phyloP scores from a whole-genome alignment of 306 rosid species.

The Prunus persica region Prunus_persica_NCBIv2 NC_034016.1:17617001-17617500 shows the following conservation, averaged over 20 bases:
- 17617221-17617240: constrained; percentile 39
- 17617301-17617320: constrained; percentile 35
- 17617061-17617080: constrained; percentile 44
- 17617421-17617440: constrained; percentile 35
- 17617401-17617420: constrained; percentile 50
- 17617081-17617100: constrained; percentile 38
- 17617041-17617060: constrained; percentile 31
- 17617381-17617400: constrained; percentile 45
- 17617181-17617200: constrained; percentile 31
- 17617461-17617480: not conserved
- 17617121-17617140: constrained; percentile 42
- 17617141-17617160: constrained; percentile 3
- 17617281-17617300: constrained; percentile 36
- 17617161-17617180: constrained; percentile 38
- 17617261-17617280: constrained; percentile 36
- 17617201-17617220: constrained; percentile 38
- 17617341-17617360: constrained; percentile 38
- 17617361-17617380: constrained; percentile 46
- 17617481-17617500: not conserved
- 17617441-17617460: constrained; percentile 31
- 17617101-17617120: constrained; percentile 27
- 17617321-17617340: constrained; percentile 41
- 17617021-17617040: constrained; percentile 36
- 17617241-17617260: constrained; percentile 31
- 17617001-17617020: constrained; percentile 26